Percentiles rank a stretch among this genome's conserved stretches.
These are phyloP conservation scores for Spizellomyces sp. DNA, from an alignment of 192 early-diverging fungal species.

Conservation along the genomic window DNA sequence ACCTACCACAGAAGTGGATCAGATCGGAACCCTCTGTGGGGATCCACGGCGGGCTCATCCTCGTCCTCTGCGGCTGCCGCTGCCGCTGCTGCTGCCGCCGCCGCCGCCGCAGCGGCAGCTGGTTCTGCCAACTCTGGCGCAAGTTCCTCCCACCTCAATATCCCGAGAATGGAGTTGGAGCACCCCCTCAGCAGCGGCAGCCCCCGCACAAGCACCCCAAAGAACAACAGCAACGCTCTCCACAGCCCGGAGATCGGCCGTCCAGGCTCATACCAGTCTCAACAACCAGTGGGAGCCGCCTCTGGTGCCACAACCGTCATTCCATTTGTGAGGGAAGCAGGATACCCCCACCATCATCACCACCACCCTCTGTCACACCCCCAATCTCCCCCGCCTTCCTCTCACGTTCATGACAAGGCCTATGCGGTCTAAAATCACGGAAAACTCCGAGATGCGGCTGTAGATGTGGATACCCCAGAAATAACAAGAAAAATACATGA, in stretches of 20 bases:
- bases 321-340: neutral
- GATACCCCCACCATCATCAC: neutral
- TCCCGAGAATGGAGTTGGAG: neutral
- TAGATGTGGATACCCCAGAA: too few relatives aligned
- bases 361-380: neutral
- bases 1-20: neutral
- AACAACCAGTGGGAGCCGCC: neutral
- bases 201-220: neutral
- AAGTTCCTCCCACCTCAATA: neutral
- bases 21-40: neutral
- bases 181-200: neutral
- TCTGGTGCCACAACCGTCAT: neutral
- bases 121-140: neutral
- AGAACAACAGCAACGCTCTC: neutral
- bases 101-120: neutral
- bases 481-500: too few relatives aligned
- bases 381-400: neutral
- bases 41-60: neutral
- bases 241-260: neutral
- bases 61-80: neutral
- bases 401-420: slow-evolving; percentile 4
- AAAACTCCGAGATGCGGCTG: too few relatives aligned
- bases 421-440: neutral
- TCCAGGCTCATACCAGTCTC: neutral
- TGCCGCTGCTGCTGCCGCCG: neutral